phyloP scores from a whole-genome alignment of 441 rosid species.

The Monsonia emarginata region DNA sequence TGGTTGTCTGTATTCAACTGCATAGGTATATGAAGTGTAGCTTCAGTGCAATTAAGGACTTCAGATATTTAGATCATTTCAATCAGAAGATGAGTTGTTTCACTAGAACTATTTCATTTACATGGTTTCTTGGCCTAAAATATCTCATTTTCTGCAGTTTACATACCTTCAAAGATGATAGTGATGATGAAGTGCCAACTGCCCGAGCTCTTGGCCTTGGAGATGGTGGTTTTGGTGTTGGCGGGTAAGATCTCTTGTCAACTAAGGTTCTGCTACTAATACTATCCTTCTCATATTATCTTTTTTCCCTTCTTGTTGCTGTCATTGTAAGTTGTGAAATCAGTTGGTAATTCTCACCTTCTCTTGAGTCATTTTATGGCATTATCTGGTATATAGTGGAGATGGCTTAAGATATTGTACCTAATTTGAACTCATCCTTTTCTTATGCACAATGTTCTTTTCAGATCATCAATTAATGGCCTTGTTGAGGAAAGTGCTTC shows the following conservation, averaged over 20 bases:
- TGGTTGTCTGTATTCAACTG: too few relatives aligned
- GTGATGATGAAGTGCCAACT: conserved; percentile 82
- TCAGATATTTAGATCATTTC: neutral
- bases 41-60: neutral
- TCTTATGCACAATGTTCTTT: conserved; percentile 20
- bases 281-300: neutral
- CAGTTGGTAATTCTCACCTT: neutral
- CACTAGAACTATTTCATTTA: neutral
- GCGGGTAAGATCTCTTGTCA: conserved; percentile 41
- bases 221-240: conserved; percentile 68
- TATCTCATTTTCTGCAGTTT: conserved; percentile 53
- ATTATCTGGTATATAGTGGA: neutral
- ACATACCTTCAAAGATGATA: conserved; percentile 59
- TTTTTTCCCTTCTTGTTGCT: neutral
- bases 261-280: conserved; percentile 5
- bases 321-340: neutral
- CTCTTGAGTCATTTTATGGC: neutral
- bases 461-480: conserved; percentile 75
- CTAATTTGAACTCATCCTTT: neutral
- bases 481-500: conserved; percentile 57
- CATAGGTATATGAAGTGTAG: neutral
- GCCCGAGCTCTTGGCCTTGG: conserved; percentile 58
- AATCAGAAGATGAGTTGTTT: neutral
- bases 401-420: conserved; percentile 4
- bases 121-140: conserved; percentile 22